Evolutionary conservation across 192 early-diverging fungal genomes (phyloP), one percentile per base, ranked within the genome.

Genomic region (Jimgerdemannia flammicorona): DNA sequence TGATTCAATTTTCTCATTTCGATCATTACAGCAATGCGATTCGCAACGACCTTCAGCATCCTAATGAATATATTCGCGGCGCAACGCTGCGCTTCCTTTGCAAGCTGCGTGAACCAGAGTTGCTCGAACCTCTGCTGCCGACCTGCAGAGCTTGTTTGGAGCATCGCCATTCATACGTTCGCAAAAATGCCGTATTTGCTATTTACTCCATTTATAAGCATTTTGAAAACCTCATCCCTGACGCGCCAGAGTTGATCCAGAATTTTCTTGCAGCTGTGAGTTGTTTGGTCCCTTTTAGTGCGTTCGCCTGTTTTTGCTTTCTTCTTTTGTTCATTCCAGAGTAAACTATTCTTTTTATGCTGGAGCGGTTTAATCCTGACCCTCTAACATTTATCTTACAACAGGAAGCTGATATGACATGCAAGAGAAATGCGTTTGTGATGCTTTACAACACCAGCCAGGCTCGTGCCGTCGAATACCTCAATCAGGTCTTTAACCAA

Each of bases 51-150:
- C 84, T 99, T 42, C 95, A 96, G 84, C 97, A 98, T 81, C 96
- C 98, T 63, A 99, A 99, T 84, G 98, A 99, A 87, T 99, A 93
- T 78, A 95, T 99, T 75, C 90, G 98, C 72, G 98, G 97, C 19
- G 90, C 90, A 3, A 97, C 95, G 43, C 90, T 99, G 72, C 91
- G 98, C 40, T 95, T 97, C 80, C 84, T 99, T 75, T 95, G 95
- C 88, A 98, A 98, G 83, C 87, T 99, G 74, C 90, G 91, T 69
- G 98, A 99, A 77, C 89, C 93, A 18, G 98, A 99, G 80, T 79
- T 99, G 43, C 87, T 99, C 7, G 97, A 98, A 82, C 98, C 98
- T 7, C 87, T 97, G 44, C 86, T 98, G 65, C 96, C 96, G 43
- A 90, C 96, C 29, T 91, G 93, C 43, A 87, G 96, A 79, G 82